Evolutionary conservation across 441 rosid genomes (phyloP).

Genomic region (Gossypium lobatum): DNA sequence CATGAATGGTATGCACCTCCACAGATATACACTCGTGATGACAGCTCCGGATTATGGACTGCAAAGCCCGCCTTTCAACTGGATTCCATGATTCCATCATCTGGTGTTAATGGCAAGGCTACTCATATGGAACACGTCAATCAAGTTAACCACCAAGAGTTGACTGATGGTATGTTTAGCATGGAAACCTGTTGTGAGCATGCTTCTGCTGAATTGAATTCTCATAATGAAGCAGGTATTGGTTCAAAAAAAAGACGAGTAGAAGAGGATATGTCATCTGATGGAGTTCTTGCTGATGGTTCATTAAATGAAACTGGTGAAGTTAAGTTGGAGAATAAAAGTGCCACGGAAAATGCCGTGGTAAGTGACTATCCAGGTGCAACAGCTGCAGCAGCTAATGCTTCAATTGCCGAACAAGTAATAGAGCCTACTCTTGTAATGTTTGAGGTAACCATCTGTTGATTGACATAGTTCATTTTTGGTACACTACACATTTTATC

Average conservation of each 20-base stretch:
- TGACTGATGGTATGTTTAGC: conserved; percentile 42
- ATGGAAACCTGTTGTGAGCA: conserved; percentile 53
- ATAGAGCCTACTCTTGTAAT: conserved; percentile 94
- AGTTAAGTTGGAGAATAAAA: conserved; percentile 43
- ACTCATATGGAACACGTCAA: conserved; percentile 37
- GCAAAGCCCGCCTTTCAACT: conserved; percentile 57
- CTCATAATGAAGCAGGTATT: conserved; percentile 45
- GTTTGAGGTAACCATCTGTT: conserved; percentile 66
- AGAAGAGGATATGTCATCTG: conserved; percentile 42
- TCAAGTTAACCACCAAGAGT: conserved; percentile 43
- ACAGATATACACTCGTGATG: conserved; percentile 84
- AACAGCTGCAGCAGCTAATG: conserved; percentile 45
- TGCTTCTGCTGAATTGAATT: conserved; percentile 33
- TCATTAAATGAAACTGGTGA: conserved; percentile 43
- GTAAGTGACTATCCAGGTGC: conserved; percentile 45
- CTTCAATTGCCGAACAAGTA: conserved; percentile 74
- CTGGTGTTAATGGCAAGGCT: conserved; percentile 36
- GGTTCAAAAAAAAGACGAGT: conserved; percentile 63
- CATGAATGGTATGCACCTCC: conserved; percentile 99
- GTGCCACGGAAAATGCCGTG: conserved; percentile 36
- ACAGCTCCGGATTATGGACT: conserved; percentile 82
- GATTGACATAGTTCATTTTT: neutral
- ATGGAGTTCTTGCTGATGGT: conserved; percentile 41
- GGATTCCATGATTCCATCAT: conserved; percentile 29
- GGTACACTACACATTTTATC: neutral